These are phyloP conservation scores for Colletotrichum ledebouriae DNA, from an alignment of 2,329 filamentous ascomycete species.

Conservation along the genomic window DNA sequence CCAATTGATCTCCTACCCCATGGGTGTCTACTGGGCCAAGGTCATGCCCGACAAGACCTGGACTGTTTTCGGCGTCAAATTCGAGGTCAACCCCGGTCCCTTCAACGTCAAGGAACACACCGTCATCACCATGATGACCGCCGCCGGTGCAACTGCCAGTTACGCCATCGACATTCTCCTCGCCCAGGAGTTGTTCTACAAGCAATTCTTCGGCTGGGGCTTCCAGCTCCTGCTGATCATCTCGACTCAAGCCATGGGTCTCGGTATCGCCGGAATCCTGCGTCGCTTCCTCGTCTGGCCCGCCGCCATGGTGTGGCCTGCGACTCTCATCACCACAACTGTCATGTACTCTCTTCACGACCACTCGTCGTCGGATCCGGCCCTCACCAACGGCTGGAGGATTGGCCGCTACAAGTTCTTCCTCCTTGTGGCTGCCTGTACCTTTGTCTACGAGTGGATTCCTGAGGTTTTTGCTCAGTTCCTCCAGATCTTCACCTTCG, in stretches of 20 bases:
- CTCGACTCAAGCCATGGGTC: constrained; percentile 69
- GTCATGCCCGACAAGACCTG: constrained; percentile 50
- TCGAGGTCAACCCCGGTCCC: constrained; percentile 56
- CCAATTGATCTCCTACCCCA: constrained; percentile 67
- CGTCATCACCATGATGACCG: constrained; percentile 62
- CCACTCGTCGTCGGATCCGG: constrained; percentile 60
- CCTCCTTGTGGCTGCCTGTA: constrained; percentile 65
- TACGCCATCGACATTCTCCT: constrained; percentile 59
- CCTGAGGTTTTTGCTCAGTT: constrained; percentile 42
- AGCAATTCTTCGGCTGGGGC: constrained; percentile 61
- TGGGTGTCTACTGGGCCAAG: constrained; percentile 52
- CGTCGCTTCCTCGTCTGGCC: constrained; percentile 67
- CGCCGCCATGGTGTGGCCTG: constrained; percentile 71
- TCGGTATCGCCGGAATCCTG: constrained; percentile 68
- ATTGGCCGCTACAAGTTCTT: constrained; percentile 76
- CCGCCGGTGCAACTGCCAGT: constrained; percentile 51
- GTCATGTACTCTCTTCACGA: constrained; percentile 64
- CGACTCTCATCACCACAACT: constrained; percentile 66
- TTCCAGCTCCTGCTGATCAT: constrained; percentile 68
- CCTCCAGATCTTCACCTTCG: constrained; percentile 65
- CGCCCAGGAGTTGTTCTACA: constrained; percentile 62
- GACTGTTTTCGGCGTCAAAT: constrained; percentile 49
- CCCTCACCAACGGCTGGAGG: constrained; percentile 70
- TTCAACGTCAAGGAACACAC: constrained; percentile 64
- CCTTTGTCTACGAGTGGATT: constrained; percentile 57